Base-by-base conservation (phyloP, 768 basidiomycete species). In the Daedaleopsis nitida region DNA sequence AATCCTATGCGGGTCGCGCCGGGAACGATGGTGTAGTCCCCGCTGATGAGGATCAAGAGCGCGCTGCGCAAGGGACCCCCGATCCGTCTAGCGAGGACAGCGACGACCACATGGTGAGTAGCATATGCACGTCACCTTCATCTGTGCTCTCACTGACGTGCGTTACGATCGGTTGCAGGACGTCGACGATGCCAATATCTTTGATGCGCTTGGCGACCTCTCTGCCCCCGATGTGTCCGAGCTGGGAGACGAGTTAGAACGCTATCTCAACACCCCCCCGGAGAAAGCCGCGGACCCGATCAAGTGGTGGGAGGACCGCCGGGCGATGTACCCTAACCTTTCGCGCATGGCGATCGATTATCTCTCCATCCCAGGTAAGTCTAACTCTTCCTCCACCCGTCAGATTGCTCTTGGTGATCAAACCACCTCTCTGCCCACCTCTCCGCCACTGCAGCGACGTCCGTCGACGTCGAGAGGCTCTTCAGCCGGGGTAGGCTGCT, bases 221-320 rank as follows among this genome's bases (percentile, higher is more conserved):
- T 2, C 42, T 3, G 4, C 42, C 10, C 14, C 12, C 3, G 10
- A 43, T 3, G 66, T 69, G 24, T 38, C 16, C 52, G 54, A 37
- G 47, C 32, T 65, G 5, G 39, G 52, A 38, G 68, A 66, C 23
- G 71, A 78, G 38, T 66, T 77, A 12, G 66, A 69, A 21, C 53
- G 55, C 3, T 75, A 74, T 60, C 72, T 75, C 11, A 60, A 51
- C 39, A 66, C 69, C 1, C 66, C 68, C 23, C 57, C 66, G 19
- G 73, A 75, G 49, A n/a, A 60, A 34, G 66, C 70, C n/a, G 44
- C 35, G 0, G 63, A 77, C 42, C 38, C 64, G 1, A 55, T 77
- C 45, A 11, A n/a, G n/a, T 77, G 74, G 76, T 77, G 77, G 76
- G 21, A 38, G 16, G 64, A 70, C 7, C 50, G 55, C 5, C 50